A percentile compares a stretch with the other conserved stretches of the same genome.
These are phyloP conservation scores for Neoboletus brunneissimus DNA, from an alignment of 768 basidiomycete species.

Conservation along the genomic window DNA sequence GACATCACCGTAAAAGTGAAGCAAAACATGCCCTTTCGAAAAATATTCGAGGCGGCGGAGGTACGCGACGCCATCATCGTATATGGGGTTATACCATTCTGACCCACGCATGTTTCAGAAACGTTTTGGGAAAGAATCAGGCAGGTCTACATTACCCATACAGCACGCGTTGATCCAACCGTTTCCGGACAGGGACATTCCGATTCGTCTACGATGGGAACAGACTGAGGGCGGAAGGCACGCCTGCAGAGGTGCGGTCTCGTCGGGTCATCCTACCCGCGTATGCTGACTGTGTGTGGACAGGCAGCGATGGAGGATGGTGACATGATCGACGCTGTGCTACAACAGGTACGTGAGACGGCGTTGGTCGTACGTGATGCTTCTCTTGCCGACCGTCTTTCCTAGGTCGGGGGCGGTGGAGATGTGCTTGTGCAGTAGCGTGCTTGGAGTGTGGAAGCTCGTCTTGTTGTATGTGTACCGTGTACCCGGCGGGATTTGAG, in stretches of 20 bases:
- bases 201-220: conserved; percentile 58
- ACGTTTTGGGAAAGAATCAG: conserved; percentile 56
- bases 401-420: conserved; percentile 23
- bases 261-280: neutral
- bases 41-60: conserved; percentile 67
- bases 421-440: neutral
- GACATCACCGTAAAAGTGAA: conserved; percentile 70
- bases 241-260: conserved; percentile 50
- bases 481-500: neutral
- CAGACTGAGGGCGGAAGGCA: conserved; percentile 46
- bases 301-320: conserved; percentile 61
- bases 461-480: neutral
- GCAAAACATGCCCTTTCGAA: conserved; percentile 56
- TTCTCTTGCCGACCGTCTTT: neutral
- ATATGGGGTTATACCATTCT: neutral
- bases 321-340: conserved; percentile 57
- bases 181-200: conserved; percentile 48
- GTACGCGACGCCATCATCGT: conserved; percentile 35
- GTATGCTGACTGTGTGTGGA: neutral
- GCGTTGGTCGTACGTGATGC: neutral
- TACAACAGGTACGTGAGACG: conserved; percentile 48
- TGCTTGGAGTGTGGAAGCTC: neutral
- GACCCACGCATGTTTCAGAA: conserved; percentile 37
- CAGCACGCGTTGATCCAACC: neutral
- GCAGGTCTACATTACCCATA: conserved; percentile 27